Evolutionary conservation across 192 early-diverging fungal genomes (phyloP), one percentile per base, ranked within the genome.

Genomic region (Coemansia sp.): DNA sequence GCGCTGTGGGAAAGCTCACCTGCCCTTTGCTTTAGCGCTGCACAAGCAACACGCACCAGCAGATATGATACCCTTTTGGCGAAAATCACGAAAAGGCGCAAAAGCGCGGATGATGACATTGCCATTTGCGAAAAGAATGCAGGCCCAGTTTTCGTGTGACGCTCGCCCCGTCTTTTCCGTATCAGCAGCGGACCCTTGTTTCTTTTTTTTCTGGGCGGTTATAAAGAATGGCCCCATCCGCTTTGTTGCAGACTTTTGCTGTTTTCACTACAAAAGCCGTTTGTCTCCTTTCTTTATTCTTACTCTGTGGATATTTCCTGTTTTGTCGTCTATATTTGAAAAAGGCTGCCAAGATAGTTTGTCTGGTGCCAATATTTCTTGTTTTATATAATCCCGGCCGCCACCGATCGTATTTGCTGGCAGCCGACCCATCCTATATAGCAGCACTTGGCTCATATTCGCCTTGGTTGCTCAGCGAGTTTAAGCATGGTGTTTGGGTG

Each of bases 401-500:
- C 32, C 32, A 13, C 41, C 41, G 41, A 45, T 45, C 41, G 5
- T 45, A 45, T 45, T 45, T 45, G 14, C 16, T 45, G 41, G 41
- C 39, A 16, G 39, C 41, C 5, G 41, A 45, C 41, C 41, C 16
- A 45, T 45, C 16, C 16, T 45, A 0, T 45, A 45, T 0, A 45
- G 41, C 32, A 35, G 32, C 32, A 9, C 32, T 35, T 35, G 32
- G 32, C 32, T 35, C 32, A 9, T 14, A 16, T 45, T 45, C 14
- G 41, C 41, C 3, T 45, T 45, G 41, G 14, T n/a, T 45, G 14
- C 41, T n/a, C 16, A 45, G 2, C 41, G 11, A 45, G 41, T n/a
- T 45, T 45, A n/a, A 13, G 11, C 12, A 78, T 78, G 75, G 75
- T 69, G 45, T 68, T 74, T 68, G 72, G 72, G 32, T 62, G 69